Evolutionary conservation across 495 filamentous ascomycete genomes (phyloP), one percentile per base, ranked within the genome.

Genomic region (Aspergillus steynii): DNA sequence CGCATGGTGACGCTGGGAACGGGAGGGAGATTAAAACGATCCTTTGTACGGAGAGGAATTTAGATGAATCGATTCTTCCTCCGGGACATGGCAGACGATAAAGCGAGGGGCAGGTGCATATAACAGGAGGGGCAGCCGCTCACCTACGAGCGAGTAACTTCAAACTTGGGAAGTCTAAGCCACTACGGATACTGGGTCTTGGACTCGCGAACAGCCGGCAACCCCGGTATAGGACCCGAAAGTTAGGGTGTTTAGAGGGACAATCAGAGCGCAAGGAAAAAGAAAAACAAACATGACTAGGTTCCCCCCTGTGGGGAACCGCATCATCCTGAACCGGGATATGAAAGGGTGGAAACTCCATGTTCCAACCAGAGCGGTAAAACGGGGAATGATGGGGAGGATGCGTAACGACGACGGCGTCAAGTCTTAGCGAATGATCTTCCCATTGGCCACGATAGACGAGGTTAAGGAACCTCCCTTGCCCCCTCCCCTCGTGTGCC

Each of bases 231-330:
- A 54, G 29, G 58, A 58, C 55, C 53, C 50, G 58, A 53, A 48
- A 37, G 49, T 58, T 58, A 61, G 32, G 45, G 52, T 55, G 37
- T 15, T 54, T 48, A 45, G 25, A 20, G 5, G 28, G 29, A 20
- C 34, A 58, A 48, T 10, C 14, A 47, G 20, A 50, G 50, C 34
- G 32, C 15, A n/a, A 58, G 29, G n/a, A 48, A 49, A 56, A 57
- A 7, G 10, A 57, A 47, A 57, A 14, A 10, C 14, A 49, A 45
- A 20, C n/a, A 50, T 60, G 58, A 65, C 66, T 66, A 66, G 67
- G 67, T 64, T 69, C 63, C 60, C 65, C 55, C 58, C 56, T 59
- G 66, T 68, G 66, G 66, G 52, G 62, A 61, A 60, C 27, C 34
- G 46, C 52, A 63, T 54, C 59, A 59, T 56, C 53, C 59, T 61